These are phyloP conservation scores for Sideroxylon spinosum DNA, from an alignment of 179 eudicot species.

Conservation along the genomic window DNA sequence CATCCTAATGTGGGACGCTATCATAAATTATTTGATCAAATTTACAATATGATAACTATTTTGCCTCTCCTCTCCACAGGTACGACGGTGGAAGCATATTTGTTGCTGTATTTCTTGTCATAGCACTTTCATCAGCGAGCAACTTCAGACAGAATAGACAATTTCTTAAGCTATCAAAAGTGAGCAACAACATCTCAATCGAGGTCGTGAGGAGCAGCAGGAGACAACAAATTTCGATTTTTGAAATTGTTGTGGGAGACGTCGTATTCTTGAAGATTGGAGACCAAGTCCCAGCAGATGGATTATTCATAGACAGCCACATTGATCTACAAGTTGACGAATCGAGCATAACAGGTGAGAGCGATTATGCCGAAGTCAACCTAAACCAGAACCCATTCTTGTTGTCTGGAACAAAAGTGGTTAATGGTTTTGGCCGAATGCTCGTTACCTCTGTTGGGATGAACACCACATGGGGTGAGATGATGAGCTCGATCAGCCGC, in stretches of 20 bases:
- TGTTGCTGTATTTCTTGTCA: slow-evolving; percentile 28
- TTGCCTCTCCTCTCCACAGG: slow-evolving; percentile 9
- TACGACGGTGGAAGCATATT: slow-evolving; percentile 41
- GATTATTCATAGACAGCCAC: slow-evolving; percentile 30
- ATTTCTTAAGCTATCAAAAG: slow-evolving; percentile 25
- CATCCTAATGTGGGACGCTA: too few relatives aligned
- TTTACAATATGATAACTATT: too few relatives aligned
- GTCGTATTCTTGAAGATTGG: slow-evolving; percentile 33
- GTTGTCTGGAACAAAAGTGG: slow-evolving; percentile 33
- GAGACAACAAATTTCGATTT: slow-evolving; percentile 25
- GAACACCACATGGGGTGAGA: slow-evolving; percentile 37
- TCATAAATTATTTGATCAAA: too few relatives aligned
- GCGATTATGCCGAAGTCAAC: slow-evolving; percentile 24
- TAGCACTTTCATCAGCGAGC: slow-evolving; percentile 23
- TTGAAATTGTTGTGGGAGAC: slow-evolving; percentile 38
- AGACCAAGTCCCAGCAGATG: slow-evolving; percentile 43
- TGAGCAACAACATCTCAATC: slow-evolving; percentile 19
- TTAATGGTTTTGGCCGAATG: slow-evolving; percentile 30
- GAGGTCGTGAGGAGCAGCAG: slow-evolving; percentile 27
- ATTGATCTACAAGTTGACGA: slow-evolving; percentile 30
- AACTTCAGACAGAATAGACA: slow-evolving; percentile 27
- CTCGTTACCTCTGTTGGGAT: slow-evolving; percentile 39
- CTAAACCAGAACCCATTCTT: slow-evolving; percentile 24
- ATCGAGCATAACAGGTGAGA: slow-evolving; percentile 35
- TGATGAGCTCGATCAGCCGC: slow-evolving; percentile 27